phyloP scores from a whole-genome alignment of 2,329 filamentous ascomycete genomes.

The Xylariaceae sp. region DNA sequence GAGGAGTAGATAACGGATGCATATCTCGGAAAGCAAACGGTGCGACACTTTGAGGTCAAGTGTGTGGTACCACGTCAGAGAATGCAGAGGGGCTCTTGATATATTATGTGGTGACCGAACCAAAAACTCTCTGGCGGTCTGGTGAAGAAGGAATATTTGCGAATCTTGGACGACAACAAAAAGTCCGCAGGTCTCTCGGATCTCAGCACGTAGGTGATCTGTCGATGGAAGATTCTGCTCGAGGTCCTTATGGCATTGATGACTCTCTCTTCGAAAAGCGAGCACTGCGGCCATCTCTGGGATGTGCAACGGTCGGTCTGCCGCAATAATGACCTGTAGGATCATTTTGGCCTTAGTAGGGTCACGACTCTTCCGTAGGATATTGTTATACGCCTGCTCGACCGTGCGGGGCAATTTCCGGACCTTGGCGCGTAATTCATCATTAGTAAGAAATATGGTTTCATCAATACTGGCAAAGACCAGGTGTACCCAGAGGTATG shows the following conservation, averaged over 20 bases:
- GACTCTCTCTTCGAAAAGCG: constrained; percentile 34
- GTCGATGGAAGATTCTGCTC: constrained; percentile 29
- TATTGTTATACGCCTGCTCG: constrained; percentile 33
- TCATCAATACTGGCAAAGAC: constrained; percentile 18
- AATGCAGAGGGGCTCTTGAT: not conserved
- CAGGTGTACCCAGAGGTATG: constrained; percentile 26
- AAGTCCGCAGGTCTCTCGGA: constrained; percentile 16
- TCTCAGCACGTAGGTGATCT: not conserved
- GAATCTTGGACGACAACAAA: constrained; percentile 12
- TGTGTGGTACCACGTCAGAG: constrained; percentile 10
- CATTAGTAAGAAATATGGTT: not conserved
- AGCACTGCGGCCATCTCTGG: constrained; percentile 32
- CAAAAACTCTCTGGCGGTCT: constrained; percentile 17
- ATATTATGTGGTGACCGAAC: not conserved
- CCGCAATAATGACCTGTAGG: constrained; percentile 34
- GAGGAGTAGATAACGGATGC: constrained; percentile 10
- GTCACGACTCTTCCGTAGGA: constrained; percentile 30
- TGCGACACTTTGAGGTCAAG: constrained; percentile 10
- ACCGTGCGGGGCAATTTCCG: constrained; percentile 23
- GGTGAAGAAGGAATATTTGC: constrained; percentile 13
- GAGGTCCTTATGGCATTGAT: constrained; percentile 40
- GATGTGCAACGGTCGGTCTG: constrained; percentile 30
- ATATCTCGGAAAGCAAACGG: constrained; percentile 12
- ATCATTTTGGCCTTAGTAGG: constrained; percentile 26
- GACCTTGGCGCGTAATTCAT: constrained; percentile 3